Percentiles rank a stretch among this genome's conserved stretches.
Conservation (phyloP, 2,329 filamentous ascomycete genomes). For the Botrytis cinerea region DNA sequence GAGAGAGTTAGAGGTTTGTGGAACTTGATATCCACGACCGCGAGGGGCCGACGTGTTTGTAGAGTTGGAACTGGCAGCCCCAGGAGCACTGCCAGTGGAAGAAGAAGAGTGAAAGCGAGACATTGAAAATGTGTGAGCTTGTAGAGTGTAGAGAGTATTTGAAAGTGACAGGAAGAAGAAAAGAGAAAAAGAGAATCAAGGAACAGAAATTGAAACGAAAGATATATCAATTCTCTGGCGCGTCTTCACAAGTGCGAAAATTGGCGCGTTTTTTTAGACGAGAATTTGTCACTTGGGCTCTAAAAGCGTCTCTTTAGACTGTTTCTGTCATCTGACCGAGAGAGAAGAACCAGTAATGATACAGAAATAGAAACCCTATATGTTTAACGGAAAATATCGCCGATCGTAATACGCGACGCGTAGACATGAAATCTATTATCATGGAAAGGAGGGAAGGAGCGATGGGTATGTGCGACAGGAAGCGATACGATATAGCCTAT, state of each 20-base stretch:
- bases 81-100: slow-evolving; percentile 15
- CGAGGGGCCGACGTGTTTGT: slow-evolving; percentile 11
- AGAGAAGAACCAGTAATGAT: neutral
- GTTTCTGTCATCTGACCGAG: neutral
- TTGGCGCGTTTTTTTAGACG: neutral
- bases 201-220: neutral
- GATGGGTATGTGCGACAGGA: neutral
- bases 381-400: neutral
- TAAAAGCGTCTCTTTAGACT: neutral
- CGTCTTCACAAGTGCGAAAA: neutral
- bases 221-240: neutral
- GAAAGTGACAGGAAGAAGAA: slow-evolving; percentile 12
- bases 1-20: slow-evolving; percentile 7
- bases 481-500: neutral
- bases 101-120: slow-evolving; percentile 19
- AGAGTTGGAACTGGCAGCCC: slow-evolving; percentile 8
- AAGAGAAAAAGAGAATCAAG: slow-evolving; percentile 14
- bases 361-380: neutral
- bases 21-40: slow-evolving; percentile 22
- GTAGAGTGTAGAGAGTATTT: slow-evolving; percentile 1
- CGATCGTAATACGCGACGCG: neutral
- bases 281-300: neutral
- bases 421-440: neutral
- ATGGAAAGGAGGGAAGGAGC: neutral
- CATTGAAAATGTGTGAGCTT: slow-evolving; percentile 7